Base-by-base conservation (phyloP, 805 yeast species). In the Teunomyces atbi region DNA sequence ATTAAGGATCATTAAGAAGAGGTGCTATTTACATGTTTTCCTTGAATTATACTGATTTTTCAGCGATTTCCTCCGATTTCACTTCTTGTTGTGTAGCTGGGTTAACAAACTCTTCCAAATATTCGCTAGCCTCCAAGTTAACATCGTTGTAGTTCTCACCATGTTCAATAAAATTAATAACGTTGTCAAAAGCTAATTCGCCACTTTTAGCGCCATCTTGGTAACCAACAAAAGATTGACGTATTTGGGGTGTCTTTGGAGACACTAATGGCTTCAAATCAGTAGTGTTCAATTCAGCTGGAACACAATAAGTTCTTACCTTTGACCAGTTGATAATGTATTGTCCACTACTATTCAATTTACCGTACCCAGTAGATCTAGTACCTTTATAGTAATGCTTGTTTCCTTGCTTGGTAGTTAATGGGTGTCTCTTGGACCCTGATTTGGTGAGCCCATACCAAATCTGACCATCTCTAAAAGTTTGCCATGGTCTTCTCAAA, bases 301-400 rank as follows among this genome's bases (percentile, higher is more conserved):
- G 99, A 7, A 83, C 89, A 2, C 88, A 96, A 66, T 84, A 94
- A 0, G 98, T 89, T 58, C 97, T 78, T 26, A 92, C 98, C 61
- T 84, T 89, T 38, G 69, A 66, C 89, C 96, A 92, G 69, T 88
- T 78, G 50, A 94, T 79, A 5, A 79, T 72, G 66, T 89, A 94
- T 18, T 79, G 78, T 45, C 96, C 97, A 50, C 74, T 77, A 29
- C 76, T 73, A 45, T 94, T 86, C 61, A 84, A 81, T 44, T 74
- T 76, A 63, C 99, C 99, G 51, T 89, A 81, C 65, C 97, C 97
- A 3, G 96, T 79, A 4, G 99, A 88, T 48, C 97, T 81, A 18
- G 98, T 94, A 74, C 99, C 99, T 66, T 94, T 94, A 72, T 94
- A 94, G 70, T 77, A 87, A 57, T 87, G 84, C 73, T 91, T 90